Base-by-base conservation (phyloP, 164 flowering plant species). In the Annona squamosa region DNA sequence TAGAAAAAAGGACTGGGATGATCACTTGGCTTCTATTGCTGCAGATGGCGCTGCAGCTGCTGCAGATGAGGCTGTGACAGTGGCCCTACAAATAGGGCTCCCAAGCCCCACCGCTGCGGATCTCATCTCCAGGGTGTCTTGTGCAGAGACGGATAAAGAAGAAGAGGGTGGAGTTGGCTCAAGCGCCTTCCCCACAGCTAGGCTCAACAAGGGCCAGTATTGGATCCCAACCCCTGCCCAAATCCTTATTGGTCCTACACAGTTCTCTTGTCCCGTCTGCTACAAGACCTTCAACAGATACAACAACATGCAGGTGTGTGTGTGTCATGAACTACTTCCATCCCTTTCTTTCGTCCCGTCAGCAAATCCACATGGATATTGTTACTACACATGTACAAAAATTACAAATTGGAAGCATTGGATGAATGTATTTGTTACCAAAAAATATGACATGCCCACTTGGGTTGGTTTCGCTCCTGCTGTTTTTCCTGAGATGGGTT, bases 221-320 rank as follows among this genome's bases (percentile, higher is more conserved):
- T 93, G 98, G 98, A 93, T 93, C 79, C 98, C 98, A 6, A 89
- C 98, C 10, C 97, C 98, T 63, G 79, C 98, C 26, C 98, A 93
- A 85, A 93, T 93, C 77, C 82, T 93, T 73, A 90, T 93, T 84
- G 98, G 98, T 65, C 98, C 98, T 73, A 91, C 97, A 17, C 98
- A 93, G 83, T 93, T 93, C 80, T 87, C 98, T 16, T 93, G 98
- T 78, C 97, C 94, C 76, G 92, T 93, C 82, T 93, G 98, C 86
- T 90, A 81, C 90, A 93, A 90, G 82, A 91, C 97, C 76, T 93
- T 93, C 91, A 93, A 91, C 79, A 90, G 97, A 89, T 91, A 93
- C 89, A 93, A 93, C 82, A 93, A 91, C 87, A 93, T 93, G 74
- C 74, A 72, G 74, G 74, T 72, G 48, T 46, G 17, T 65, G 9